Conservation (phyloP, 78 protist genomes). For the Paratrimastix pyriformis region DNA sequence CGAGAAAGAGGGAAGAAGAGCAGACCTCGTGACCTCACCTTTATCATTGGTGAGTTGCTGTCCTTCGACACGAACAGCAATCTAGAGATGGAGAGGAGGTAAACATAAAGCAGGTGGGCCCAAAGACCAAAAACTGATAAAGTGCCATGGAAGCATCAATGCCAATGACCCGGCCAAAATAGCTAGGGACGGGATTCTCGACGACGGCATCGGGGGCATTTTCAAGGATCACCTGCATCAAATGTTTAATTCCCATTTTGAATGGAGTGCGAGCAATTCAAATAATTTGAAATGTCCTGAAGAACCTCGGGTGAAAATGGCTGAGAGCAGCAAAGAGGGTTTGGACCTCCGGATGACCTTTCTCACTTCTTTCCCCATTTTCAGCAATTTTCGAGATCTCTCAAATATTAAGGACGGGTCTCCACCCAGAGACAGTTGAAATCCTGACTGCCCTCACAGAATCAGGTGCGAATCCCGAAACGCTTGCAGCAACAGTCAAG, state of each 20-base stretch:
- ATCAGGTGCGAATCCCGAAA: too few relatives aligned
- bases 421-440: too few relatives aligned
- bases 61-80: constrained; percentile 19
- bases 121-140: constrained; percentile 88
- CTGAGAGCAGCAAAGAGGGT: background rate
- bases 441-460: too few relatives aligned
- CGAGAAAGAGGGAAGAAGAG: background rate
- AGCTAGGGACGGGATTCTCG: constrained; percentile 62
- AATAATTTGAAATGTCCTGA: too few relatives aligned
- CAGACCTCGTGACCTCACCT: constrained; percentile 78
- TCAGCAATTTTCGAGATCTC: too few relatives aligned
- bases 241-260: constrained; percentile 87
- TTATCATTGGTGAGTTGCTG: constrained; percentile 47
- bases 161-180: constrained; percentile 74
- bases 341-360: too few relatives aligned
- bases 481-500: too few relatives aligned
- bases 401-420: too few relatives aligned
- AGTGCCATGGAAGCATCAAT: constrained; percentile 87
- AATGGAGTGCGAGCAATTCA: too few relatives aligned
- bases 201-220: constrained; percentile 60
- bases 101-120: background rate
- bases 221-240: constrained; percentile 66
- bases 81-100: background rate
- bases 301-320: too few relatives aligned
- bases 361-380: too few relatives aligned